Conservation (phyloP, 768 basidiomycete genomes). For the Macrolepiota fuliginosa region DNA sequence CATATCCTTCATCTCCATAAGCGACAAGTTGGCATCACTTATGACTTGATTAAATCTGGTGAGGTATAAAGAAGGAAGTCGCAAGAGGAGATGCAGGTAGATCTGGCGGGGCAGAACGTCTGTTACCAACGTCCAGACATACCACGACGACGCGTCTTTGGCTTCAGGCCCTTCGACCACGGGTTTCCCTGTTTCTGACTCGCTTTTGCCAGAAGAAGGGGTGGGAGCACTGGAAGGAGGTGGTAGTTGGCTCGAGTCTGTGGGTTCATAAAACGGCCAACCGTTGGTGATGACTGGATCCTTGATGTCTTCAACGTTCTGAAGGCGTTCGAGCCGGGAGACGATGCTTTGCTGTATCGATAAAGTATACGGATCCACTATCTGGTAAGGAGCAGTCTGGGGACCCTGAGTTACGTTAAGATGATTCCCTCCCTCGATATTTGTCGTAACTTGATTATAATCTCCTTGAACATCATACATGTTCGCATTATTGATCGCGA, state of each 20-base stretch:
- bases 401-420: no score
- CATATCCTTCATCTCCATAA: slow-evolving; percentile 51
- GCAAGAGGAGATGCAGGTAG: neutral
- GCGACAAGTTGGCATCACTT: slow-evolving; percentile 58
- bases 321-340: neutral
- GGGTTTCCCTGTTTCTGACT: neutral
- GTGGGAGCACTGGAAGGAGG: neutral
- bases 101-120: neutral
- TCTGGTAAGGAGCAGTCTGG: neutral
- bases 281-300: neutral
- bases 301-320: neutral
- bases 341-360: neutral
- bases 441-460: neutral
- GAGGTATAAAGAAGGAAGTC: slow-evolving; percentile 3
- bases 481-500: neutral
- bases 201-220: neutral
- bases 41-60: slow-evolving; percentile 59
- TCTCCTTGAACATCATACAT: neutral
- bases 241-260: neutral
- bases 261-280: neutral
- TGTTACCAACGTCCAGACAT: neutral
- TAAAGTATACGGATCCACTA: neutral
- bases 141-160: neutral
- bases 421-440: neutral
- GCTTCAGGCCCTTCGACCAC: neutral